A percentile compares a stretch with the other conserved stretches of the same genome.
Evolutionary conservation across 2,329 filamentous ascomycete species (phyloP).

Genomic region (Venturia carpophila): DNA sequence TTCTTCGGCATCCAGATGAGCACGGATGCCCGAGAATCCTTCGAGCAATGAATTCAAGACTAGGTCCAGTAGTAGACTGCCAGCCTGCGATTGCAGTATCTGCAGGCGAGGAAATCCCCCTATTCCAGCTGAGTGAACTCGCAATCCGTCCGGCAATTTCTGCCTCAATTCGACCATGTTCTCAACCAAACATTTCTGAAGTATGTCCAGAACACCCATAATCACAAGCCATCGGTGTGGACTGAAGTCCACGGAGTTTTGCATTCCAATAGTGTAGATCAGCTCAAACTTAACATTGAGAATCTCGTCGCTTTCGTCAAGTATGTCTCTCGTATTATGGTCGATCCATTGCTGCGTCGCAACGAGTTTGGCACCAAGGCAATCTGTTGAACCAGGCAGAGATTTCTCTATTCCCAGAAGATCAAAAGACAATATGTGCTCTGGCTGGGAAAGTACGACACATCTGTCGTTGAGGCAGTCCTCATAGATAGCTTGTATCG

Average conservation of each 20-base stretch:
- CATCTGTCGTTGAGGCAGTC: slow-evolving; percentile 38
- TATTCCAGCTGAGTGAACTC: slow-evolving; percentile 33
- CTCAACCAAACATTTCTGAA: slow-evolving; percentile 27
- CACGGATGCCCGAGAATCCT: slow-evolving; percentile 19
- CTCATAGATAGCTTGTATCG: slow-evolving; percentile 31
- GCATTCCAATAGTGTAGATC: slow-evolving; percentile 32
- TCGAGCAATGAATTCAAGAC: slow-evolving; percentile 25
- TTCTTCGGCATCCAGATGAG: background rate
- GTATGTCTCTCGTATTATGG: slow-evolving; percentile 45
- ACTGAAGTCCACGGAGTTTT: slow-evolving; percentile 44
- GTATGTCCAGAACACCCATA: slow-evolving; percentile 44
- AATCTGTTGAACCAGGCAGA: background rate
- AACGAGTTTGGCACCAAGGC: slow-evolving; percentile 37
- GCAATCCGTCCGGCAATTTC: slow-evolving; percentile 37
- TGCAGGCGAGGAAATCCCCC: slow-evolving; percentile 46
- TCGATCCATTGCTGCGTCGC: slow-evolving; percentile 40
- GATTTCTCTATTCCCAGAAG: slow-evolving; percentile 22
- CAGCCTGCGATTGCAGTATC: slow-evolving; percentile 37
- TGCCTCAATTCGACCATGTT: slow-evolving; percentile 27
- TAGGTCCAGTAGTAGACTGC: slow-evolving; percentile 18
- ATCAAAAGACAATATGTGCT: background rate
- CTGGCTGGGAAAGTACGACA: slow-evolving; percentile 34
- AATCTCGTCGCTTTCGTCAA: slow-evolving; percentile 48
- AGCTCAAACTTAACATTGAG: slow-evolving; percentile 30
- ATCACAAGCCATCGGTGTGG: slow-evolving; percentile 51